These are phyloP conservation scores for Geotrichum histeridarum DNA, from an alignment of 1,139 yeast species.

Conservation along the genomic window DNA sequence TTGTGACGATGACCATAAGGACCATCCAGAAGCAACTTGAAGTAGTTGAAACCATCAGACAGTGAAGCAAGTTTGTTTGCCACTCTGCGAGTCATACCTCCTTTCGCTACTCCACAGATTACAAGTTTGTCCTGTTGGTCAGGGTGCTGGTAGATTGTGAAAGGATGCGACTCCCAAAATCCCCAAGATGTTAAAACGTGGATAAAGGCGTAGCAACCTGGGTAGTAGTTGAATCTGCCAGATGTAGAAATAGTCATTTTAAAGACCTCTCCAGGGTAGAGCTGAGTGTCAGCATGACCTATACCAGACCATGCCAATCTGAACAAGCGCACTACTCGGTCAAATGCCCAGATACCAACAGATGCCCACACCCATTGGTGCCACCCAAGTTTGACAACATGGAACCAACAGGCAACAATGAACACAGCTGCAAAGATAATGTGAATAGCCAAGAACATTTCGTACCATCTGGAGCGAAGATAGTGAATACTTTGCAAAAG, in stretches of 20 bases:
- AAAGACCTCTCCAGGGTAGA: constrained; percentile 36
- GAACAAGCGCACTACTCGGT: constrained; percentile 38
- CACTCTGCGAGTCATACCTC: constrained; percentile 30
- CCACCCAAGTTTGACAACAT: constrained; percentile 40
- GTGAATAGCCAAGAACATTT: constrained; percentile 44
- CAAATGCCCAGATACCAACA: constrained; percentile 42
- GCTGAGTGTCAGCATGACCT: constrained; percentile 28
- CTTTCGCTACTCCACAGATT: constrained; percentile 36
- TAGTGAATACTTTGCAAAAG: constrained; percentile 31
- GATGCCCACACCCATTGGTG: constrained; percentile 38
- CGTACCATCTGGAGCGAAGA: constrained; percentile 41
- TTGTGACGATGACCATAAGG: constrained; percentile 52
- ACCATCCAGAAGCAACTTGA: constrained; percentile 48
- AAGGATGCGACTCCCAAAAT: constrained; percentile 58
- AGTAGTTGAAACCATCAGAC: constrained; percentile 1
- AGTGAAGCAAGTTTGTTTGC: constrained; percentile 23
- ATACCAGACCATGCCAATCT: constrained; percentile 40
- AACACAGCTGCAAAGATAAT: constrained; percentile 39
- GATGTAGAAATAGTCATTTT: constrained; percentile 46
- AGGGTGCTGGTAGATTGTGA: constrained; percentile 43
- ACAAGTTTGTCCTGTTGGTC: constrained; percentile 28
- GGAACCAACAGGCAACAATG: constrained; percentile 44
- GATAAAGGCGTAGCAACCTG: constrained; percentile 46
- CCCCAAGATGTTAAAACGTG: constrained; percentile 41
- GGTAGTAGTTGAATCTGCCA: constrained; percentile 34